Evolutionary conservation across 768 basidiomycete species (phyloP).

Genomic region (Serpula lacrymans): DNA sequence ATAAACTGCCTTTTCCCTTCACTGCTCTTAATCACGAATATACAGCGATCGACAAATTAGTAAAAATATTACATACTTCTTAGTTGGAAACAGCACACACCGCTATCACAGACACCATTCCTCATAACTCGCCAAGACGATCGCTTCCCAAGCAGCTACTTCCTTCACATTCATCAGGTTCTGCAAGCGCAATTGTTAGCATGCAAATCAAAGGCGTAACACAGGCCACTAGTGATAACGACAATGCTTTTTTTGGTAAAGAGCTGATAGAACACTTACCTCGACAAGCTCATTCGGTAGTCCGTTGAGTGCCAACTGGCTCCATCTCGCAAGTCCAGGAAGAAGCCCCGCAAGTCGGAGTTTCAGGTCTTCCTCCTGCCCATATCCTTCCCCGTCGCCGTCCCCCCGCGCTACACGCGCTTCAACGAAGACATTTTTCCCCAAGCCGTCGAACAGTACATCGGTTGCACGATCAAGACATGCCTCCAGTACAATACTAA

Average conservation of each 20-base stretch:
- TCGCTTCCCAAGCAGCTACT: conserved; percentile 65
- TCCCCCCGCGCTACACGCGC: conserved; percentile 11
- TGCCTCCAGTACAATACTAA: conserved; percentile 65
- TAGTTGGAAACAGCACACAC: no score
- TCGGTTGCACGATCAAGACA: conserved; percentile 69
- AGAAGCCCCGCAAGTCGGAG: conserved; percentile 77
- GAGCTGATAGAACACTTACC: conserved; percentile 43
- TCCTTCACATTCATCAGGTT: conserved; percentile 61
- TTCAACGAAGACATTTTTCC: conserved; percentile 57
- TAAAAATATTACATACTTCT: no score
- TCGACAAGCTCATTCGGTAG: conserved; percentile 81
- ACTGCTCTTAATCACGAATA: no score
- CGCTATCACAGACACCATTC: no score
- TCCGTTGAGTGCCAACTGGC: conserved; percentile 59
- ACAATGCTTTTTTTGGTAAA: conserved; percentile 1
- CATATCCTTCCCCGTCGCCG: conserved; percentile 15
- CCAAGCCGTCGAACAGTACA: conserved; percentile 60
- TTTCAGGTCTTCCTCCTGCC: conserved; percentile 38
- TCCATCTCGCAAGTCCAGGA: conserved; percentile 80
- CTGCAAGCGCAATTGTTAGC: conserved; percentile 30
- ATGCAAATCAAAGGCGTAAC: not conserved
- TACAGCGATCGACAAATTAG: no score
- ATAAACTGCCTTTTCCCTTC: no score
- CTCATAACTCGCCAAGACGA: conserved; percentile 68
- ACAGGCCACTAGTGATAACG: not conserved